phyloP scores from a whole-genome alignment of 345 rosid genomes.

The Trapa incisa region DNA sequence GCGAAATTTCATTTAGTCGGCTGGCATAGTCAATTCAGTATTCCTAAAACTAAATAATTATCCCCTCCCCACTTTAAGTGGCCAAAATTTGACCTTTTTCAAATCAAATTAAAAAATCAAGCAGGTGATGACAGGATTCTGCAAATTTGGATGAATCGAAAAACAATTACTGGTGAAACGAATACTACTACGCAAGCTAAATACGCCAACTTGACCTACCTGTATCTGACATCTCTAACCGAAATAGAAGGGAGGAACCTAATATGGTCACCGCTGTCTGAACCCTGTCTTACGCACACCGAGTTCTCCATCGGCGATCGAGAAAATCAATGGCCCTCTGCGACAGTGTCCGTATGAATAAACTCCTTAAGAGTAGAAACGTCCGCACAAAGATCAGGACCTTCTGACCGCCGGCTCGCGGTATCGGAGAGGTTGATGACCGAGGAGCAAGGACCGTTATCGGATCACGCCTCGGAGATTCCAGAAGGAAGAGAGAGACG shows the following conservation, averaged over 20 bases:
- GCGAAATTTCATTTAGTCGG: neutral
- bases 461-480: neutral
- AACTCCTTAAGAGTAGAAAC: neutral
- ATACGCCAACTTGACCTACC: neutral
- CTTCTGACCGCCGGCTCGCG: neutral
- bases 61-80: neutral
- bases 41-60: neutral
- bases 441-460: neutral
- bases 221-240: slow-evolving; percentile 5
- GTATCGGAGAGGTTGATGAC: neutral
- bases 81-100: neutral
- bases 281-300: neutral
- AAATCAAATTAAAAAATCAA: neutral
- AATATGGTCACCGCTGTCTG: neutral
- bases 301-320: neutral
- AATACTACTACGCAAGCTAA: neutral
- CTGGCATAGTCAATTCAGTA: neutral
- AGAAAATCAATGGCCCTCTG: neutral
- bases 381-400: neutral
- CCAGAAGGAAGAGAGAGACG: neutral
- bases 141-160: neutral
- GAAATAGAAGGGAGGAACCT: slow-evolving; percentile 1
- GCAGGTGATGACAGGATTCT: neutral
- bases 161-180: neutral
- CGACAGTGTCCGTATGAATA: neutral